phyloP scores from a whole-genome alignment of 2,329 filamentous ascomycete genomes.

The Fusarium nisikadoi region DNA sequence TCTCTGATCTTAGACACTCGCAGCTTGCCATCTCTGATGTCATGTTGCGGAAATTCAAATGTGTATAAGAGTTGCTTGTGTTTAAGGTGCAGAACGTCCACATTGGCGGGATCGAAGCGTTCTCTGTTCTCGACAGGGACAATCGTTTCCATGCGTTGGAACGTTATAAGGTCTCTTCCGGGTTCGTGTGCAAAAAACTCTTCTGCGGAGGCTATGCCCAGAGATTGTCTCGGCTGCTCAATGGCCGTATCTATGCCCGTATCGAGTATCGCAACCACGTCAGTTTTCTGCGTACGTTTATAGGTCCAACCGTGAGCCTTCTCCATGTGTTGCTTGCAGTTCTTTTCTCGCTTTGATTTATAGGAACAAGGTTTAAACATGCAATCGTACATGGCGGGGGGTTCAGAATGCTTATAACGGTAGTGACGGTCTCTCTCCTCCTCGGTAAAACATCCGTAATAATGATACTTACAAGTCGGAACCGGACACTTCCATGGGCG shows the following conservation, averaged over 20 bases:
- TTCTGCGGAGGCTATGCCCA: no score
- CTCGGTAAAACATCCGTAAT: slow-evolving; percentile 92
- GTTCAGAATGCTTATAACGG: slow-evolving; percentile 88
- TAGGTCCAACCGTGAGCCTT: slow-evolving; percentile 95
- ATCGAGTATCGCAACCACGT: no score
- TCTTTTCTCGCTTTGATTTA: slow-evolving; percentile 93
- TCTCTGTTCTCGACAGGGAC: no score
- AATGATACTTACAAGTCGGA: slow-evolving; percentile 86
- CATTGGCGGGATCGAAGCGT: rapidly evolving
- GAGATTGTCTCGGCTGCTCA: no score
- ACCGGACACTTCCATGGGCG: slow-evolving; percentile 93
- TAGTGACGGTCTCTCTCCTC: slow-evolving; percentile 95
- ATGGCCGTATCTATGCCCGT: no score
- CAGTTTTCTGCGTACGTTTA: no score
- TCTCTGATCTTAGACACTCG: background rate
- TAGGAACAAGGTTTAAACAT: slow-evolving; percentile 86
- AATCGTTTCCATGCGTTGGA: no score
- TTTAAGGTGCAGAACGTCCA: background rate
- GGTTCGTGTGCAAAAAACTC: no score
- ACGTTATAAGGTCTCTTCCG: no score
- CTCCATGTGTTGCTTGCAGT: slow-evolving; percentile 99
- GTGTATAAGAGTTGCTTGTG: background rate
- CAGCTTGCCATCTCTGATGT: background rate
- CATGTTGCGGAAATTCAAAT: rapidly evolving
- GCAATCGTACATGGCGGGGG: slow-evolving; percentile 86